Evolutionary conservation across 768 basidiomycete genomes (phyloP).

Genomic region (Daedaleopsis nitida): DNA sequence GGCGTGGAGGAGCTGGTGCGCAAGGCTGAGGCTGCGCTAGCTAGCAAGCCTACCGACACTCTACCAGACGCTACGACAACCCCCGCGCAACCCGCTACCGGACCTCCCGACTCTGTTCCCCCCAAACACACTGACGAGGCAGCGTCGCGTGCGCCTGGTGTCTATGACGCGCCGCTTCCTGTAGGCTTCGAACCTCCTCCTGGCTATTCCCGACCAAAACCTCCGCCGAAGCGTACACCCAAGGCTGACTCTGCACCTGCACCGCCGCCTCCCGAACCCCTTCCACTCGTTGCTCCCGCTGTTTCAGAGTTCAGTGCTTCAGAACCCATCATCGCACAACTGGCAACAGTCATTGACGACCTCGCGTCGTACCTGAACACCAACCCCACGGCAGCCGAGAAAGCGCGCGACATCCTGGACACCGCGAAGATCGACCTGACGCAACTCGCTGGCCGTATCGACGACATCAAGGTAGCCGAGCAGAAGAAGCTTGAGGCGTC

Average conservation of each 20-base stretch:
- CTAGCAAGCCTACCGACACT: slow-evolving; percentile 40
- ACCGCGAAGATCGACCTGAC: slow-evolving; percentile 82
- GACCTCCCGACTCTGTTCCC: slow-evolving; percentile 31
- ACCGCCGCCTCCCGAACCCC: slow-evolving; percentile 40
- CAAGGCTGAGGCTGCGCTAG: slow-evolving; percentile 74
- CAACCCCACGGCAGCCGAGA: slow-evolving; percentile 64
- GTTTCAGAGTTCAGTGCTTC: slow-evolving; percentile 71
- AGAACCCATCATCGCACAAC: slow-evolving; percentile 92
- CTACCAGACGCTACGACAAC: slow-evolving; percentile 28
- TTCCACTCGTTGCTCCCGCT: slow-evolving; percentile 82
- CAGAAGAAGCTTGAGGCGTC: slow-evolving; percentile 60
- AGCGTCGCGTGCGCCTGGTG: slow-evolving; percentile 29
- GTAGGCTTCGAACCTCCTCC: slow-evolving; percentile 93
- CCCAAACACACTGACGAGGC: slow-evolving; percentile 21
- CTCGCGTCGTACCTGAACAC: slow-evolving; percentile 82
- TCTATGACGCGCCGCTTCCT: slow-evolving; percentile 79
- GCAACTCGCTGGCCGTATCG: slow-evolving; percentile 73
- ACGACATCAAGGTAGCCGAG: slow-evolving; percentile 80
- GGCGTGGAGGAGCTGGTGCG: slow-evolving; percentile 68
- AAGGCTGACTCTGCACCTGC: slow-evolving; percentile 30
- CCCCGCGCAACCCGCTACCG: slow-evolving; percentile 27
- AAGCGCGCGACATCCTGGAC: slow-evolving; percentile 76
- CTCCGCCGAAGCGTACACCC: slow-evolving; percentile 18
- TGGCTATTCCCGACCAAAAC: slow-evolving; percentile 71
- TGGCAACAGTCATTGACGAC: slow-evolving; percentile 90